Evolutionary conservation across 2,329 filamentous ascomycete species (phyloP), one percentile per base, ranked within the genome.

Genomic region (Colletotrichum navitas): DNA sequence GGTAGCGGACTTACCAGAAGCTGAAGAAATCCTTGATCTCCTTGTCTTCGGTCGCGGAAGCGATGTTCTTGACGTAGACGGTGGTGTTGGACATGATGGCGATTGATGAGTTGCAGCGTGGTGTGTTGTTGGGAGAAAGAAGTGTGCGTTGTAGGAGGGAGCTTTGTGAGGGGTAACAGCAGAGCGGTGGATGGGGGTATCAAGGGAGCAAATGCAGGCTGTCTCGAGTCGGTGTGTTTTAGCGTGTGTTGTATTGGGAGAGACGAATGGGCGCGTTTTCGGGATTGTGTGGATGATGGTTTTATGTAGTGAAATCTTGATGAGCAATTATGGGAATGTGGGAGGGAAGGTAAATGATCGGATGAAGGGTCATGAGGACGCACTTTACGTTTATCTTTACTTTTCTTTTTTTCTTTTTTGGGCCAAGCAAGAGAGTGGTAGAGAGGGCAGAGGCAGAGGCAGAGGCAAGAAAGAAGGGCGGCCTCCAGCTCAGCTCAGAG

Each of bases 21-120:
- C 93, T 96, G 88, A 99, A 99, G 88, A 99, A 99, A 80, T 97
- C 95, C 79, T 90, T 91, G 78, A 99, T 91, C 84, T 98, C 94
- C 84, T 95, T 92, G 83, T 99, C 94, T 76, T 89, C 90, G 68
- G 95, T 98, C 81, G 91, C 84, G 74, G 86, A 81, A 76, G 93
- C 91, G 84, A 99, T 97, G 85, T 96, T 95, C 85, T 93, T 93
- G 78, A 98, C 95, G 85, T 95, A 86, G 75, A 98, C 94, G 62
- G 93, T 95, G 64, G 81, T 77, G 77, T 85, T 88, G 78, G 88
- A 84, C 88, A 91, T 91, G 75, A 51, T 86, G 80, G 68, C 62
- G 59, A 39, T 54, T 54, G 66, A 55, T 41, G 6, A 58, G 21
- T 21, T 29, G 45, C 24, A 51, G 47, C 45, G 55, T 70, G 70